A percentile compares a stretch with the other conserved stretches of the same genome.
Evolutionary conservation across 352 stramenopile species (phyloP).

Genomic region (Phytophthora pseudosyringae): DNA sequence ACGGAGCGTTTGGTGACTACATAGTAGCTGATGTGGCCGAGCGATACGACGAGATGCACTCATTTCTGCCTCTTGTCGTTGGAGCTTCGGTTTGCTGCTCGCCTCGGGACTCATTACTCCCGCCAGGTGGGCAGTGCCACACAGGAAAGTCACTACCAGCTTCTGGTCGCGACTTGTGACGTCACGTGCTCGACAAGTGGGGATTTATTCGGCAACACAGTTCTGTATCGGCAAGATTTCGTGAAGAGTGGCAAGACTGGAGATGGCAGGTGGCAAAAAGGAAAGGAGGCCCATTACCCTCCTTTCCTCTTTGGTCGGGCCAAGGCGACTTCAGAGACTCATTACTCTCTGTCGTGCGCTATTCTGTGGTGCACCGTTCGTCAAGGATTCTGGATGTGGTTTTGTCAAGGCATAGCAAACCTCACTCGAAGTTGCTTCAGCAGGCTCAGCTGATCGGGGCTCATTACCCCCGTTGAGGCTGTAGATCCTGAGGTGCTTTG

Average conservation of each 20-base stretch:
- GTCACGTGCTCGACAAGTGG: neutral
- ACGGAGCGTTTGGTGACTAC: neutral
- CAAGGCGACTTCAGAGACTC: constrained; percentile 29
- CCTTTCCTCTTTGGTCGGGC: neutral
- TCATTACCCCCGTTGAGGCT: constrained; percentile 43
- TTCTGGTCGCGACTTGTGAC: neutral
- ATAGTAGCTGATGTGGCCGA: no score
- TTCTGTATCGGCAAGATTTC: neutral
- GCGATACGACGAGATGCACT: constrained; percentile 21
- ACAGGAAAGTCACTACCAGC: neutral
- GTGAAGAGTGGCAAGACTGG: neutral
- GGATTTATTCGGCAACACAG: neutral
- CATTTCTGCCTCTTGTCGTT: constrained; percentile 32
- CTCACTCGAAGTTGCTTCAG: constrained; percentile 13
- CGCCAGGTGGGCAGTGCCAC: neutral
- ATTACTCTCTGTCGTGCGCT: constrained; percentile 33
- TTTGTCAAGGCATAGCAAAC: constrained; percentile 16
- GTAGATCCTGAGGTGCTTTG: constrained; percentile 26
- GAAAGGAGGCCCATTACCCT: constrained; percentile 36
- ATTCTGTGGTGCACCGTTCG: constrained; percentile 3
- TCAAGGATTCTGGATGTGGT: constrained; percentile 13
- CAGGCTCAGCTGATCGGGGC: constrained; percentile 34
- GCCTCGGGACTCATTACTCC: constrained; percentile 27
- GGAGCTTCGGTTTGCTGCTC: neutral
- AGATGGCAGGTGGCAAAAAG: neutral